A percentile compares a stretch with the other conserved stretches of the same genome.
Conservation (phyloP, 2,329 filamentous ascomycete species). For the Geosmithia flava region DNA sequence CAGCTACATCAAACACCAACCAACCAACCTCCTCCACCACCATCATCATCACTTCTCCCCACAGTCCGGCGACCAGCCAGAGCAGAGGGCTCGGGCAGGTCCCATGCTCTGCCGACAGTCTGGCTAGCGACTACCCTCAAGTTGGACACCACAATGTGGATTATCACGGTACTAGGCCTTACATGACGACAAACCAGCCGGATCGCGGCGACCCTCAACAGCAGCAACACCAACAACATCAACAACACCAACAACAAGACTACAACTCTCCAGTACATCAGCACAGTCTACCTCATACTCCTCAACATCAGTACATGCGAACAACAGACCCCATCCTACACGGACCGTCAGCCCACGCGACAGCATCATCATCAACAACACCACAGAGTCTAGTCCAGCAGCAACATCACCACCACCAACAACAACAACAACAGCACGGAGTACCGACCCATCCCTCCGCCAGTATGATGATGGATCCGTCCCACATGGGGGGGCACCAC, state of each 20-base stretch:
- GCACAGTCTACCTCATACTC: constrained; percentile 5
- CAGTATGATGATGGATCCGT: constrained; percentile 35
- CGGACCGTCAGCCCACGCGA: not conserved
- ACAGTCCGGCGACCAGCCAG: constrained; percentile 58
- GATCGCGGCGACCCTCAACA: constrained; percentile 40
- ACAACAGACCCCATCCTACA: not conserved
- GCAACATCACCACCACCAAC: constrained; percentile 26
- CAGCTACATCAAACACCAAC: too few relatives aligned
- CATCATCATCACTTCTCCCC: constrained; percentile 43
- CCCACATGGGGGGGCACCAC: constrained; percentile 38
- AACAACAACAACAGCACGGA: constrained; percentile 5
- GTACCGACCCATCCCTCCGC: not conserved
- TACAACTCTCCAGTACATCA: constrained; percentile 31
- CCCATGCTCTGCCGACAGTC: constrained; percentile 60
- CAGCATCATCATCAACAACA: too few relatives aligned
- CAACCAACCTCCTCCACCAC: too few relatives aligned
- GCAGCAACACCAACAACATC: too few relatives aligned
- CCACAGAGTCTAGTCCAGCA: constrained; percentile 12
- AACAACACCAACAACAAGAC: constrained; percentile 30
- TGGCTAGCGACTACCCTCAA: constrained; percentile 59
- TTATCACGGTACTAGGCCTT: constrained; percentile 56
- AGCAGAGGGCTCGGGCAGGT: constrained; percentile 66
- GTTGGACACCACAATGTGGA: constrained; percentile 63
- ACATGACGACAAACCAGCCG: constrained; percentile 30
- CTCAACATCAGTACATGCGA: constrained; percentile 21